Base-by-base conservation (phyloP, 1,284 basidiomycete species). In the Tremellales sp. region DNA sequence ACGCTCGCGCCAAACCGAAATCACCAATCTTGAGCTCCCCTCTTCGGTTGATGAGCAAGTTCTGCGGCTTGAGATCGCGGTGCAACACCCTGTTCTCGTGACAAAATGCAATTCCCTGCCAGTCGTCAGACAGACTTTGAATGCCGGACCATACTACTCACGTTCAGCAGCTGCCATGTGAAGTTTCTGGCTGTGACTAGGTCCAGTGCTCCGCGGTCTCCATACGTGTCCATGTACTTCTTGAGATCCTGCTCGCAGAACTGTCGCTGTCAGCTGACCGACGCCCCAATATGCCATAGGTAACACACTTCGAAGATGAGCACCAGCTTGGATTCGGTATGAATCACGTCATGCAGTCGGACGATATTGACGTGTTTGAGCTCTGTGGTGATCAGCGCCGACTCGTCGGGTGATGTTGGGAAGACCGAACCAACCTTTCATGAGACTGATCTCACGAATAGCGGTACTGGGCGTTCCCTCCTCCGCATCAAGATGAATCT, bases 381-480 rank as follows among this genome's bases (percentile, higher is more conserved):
- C 74, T 98, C 94, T 75, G 53, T 8, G 22, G n/a, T 8, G n/a
- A 2, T 24, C 13, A 31, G 31, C 11, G 25, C 26, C 19, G 23
- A 19, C 13, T 22, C 5, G 47, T 40, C 29, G 45, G 53, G 25
- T 19, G 4, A 17, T 23, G 43, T 4, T 3, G 6, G 23, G 8
- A 17, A 2, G 41, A 33, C 17, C n/a, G 11, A 19, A 60, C 70
- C 37, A 46, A 73, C 73, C 73, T 75, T 97, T 98, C 65, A 98
- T 78, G 54, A 98, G 77, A 74, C 89, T 92, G 74, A 98, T 97
- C 78, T 98, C 94, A 47, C 94, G 83, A 69, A 98, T 96, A 50
- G 94, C 94, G 13, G 96, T 98, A 62, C 87, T 90, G 4, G 94
- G 94, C 17, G 97, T 94, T 21, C 94, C 94, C 70, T 98, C 96